Evolutionary conservation across 179 eudicot genomes (phyloP).

Genomic region (Corrigiola litoralis): DNA sequence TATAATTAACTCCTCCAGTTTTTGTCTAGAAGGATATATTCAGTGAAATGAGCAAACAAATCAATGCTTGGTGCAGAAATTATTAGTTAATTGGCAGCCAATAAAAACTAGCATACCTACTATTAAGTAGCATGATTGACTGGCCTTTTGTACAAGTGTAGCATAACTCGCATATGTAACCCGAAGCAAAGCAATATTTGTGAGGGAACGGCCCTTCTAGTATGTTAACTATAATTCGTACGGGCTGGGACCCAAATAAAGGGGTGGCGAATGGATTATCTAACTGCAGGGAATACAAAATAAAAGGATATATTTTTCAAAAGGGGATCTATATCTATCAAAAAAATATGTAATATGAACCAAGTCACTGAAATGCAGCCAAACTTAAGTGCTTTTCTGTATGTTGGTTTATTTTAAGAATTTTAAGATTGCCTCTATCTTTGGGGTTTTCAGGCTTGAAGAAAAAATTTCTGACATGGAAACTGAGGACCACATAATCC

Average conservation of each 20-base stretch:
- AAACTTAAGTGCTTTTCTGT: background rate
- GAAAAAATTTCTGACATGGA: conserved; percentile 74
- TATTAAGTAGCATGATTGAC: background rate
- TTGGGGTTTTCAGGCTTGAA: conserved; percentile 53
- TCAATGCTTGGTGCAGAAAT: background rate
- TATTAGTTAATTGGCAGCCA: background rate
- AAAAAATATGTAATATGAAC: too few relatives aligned
- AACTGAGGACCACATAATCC: conserved; percentile 52
- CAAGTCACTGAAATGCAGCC: background rate
- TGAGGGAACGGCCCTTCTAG: background rate
- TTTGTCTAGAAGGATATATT: background rate
- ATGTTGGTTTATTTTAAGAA: background rate
- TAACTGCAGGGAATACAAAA: too few relatives aligned
- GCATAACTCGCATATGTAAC: background rate
- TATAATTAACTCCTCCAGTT: background rate
- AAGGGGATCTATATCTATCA: too few relatives aligned
- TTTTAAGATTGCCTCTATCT: background rate
- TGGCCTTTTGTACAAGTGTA: background rate
- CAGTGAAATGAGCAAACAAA: background rate
- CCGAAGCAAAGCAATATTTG: background rate
- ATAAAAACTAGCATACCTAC: background rate
- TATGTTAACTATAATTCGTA: too few relatives aligned
- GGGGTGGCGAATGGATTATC: too few relatives aligned
- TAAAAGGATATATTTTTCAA: too few relatives aligned
- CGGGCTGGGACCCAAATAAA: too few relatives aligned